Evolutionary conservation across 1,139 yeast genomes (phyloP), one percentile per base, ranked within the genome.

Genomic region (Lodderomyces metapsilosis): DNA sequence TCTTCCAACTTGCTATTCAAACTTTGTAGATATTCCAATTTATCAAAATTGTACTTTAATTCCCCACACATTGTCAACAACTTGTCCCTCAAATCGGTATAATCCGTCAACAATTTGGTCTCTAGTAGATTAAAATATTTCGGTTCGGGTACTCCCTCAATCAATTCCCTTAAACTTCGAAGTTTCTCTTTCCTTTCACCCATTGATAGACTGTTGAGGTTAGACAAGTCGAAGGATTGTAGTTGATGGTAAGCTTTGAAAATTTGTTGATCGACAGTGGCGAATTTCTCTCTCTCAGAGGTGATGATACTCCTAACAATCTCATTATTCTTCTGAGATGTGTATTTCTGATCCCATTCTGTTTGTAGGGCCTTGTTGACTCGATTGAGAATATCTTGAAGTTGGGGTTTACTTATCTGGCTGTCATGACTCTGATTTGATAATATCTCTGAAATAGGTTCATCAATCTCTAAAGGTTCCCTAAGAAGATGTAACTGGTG

Each of bases 271-370:
- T 57, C 58, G 11, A 68, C 64, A 21, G 53, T 45, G 18, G 53
- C 44, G 15, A 68, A 36, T 43, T 65, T 62, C 22, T 59, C 55
- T 31, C 56, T 53, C 43, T 71, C 76, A 40, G 60, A 52, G 51
- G 64, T 64, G 15, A 65, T 37, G 10, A 71, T 52, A 46, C 70
- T 76, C 42, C 62, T 66, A 9, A 62, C 61, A 1, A 69, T 60
- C 42, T 67, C 73, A 45, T 62, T 61, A 10, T 62, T 57, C n/a
- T 62, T 58, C 44, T 66, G 71, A 11, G 56, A 43, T 30, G 58
- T 50, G 49, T 62, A 71, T 37, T 53, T 28, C 18, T 28, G 18
- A 8, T 61, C 44, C 42, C 66, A 64, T 47, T 66, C 66, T 16
- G 67, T 48, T 39, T 54, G 58, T 11, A 69, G 47, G 33, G 53